These are phyloP conservation scores for Bothriochloa decipiens DNA, from an alignment of 176 grass and related monocot species.

Conservation along the genomic window DNA sequence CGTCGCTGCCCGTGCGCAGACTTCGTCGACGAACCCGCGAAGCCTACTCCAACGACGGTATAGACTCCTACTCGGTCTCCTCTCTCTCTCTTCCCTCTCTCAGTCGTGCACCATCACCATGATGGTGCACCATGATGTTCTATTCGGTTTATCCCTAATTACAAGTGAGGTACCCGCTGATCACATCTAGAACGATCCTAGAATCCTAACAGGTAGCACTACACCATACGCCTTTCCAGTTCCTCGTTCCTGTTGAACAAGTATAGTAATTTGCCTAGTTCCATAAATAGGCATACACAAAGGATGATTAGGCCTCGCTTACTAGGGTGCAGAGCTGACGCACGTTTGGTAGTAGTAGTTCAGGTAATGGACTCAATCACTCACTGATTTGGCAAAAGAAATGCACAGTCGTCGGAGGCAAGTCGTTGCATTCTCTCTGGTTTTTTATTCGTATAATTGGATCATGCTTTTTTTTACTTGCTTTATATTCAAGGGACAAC, in stretches of 20 bases:
- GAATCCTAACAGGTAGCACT: too few relatives aligned
- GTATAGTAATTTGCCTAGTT: slow-evolving; percentile 22
- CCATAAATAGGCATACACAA: not conserved
- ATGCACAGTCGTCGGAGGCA: not conserved
- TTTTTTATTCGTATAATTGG: not conserved
- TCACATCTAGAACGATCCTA: too few relatives aligned
- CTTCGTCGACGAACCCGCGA: too few relatives aligned
- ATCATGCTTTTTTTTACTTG: slow-evolving; percentile 29
- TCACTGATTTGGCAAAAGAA: not conserved
- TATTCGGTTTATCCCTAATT: too few relatives aligned
- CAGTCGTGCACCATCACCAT: too few relatives aligned
- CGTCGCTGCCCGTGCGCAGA: too few relatives aligned
- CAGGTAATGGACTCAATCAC: not conserved
- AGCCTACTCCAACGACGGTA: too few relatives aligned
- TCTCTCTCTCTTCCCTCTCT: too few relatives aligned
- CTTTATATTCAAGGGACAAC: slow-evolving; percentile 16
- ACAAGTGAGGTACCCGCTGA: too few relatives aligned
- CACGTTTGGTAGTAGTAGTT: not conserved
- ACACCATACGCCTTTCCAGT: not conserved
- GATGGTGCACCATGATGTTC: too few relatives aligned
- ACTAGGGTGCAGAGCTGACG: not conserved
- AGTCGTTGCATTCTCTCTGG: not conserved
- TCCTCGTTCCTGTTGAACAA: not conserved
- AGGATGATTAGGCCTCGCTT: not conserved
- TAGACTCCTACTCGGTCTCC: too few relatives aligned